Percentiles rank a stretch among this genome's conserved stretches.
These are phyloP conservation scores for Xylaria telfairii DNA, from an alignment of 495 filamentous ascomycete species.

Conservation along the genomic window DNA sequence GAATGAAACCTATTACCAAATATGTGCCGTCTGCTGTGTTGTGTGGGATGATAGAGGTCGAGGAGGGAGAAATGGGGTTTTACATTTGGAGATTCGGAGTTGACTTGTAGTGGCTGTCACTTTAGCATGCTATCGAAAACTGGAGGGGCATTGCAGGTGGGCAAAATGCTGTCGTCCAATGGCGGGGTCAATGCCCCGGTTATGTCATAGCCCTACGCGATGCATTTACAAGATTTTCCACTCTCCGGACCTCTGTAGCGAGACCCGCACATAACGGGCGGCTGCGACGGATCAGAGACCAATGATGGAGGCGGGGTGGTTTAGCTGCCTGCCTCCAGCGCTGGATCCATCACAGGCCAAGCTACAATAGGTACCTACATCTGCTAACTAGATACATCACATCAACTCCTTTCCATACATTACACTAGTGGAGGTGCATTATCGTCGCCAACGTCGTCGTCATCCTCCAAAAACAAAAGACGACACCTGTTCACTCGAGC, in stretches of 20 bases:
- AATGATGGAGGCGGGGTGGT: background rate
- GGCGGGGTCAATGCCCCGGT: background rate
- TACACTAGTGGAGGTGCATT: background rate
- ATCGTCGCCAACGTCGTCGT: background rate
- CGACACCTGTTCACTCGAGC: background rate
- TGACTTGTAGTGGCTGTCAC: too few relatives aligned
- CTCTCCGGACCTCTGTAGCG: background rate
- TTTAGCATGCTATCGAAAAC: too few relatives aligned
- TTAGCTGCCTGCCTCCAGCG: conserved; percentile 8
- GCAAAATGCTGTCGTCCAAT: too few relatives aligned
- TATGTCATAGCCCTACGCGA: background rate
- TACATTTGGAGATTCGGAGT: background rate
- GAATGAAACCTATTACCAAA: too few relatives aligned
- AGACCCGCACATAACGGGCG: background rate
- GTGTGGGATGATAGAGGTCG: background rate
- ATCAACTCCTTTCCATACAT: background rate
- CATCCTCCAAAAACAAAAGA: background rate
- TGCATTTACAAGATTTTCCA: background rate
- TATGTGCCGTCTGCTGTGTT: background rate
- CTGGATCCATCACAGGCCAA: background rate
- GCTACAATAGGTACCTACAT: too few relatives aligned
- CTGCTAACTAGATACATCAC: background rate
- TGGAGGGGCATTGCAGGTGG: background rate
- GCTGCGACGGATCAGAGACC: conserved; percentile 2
- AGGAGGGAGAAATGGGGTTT: background rate